These are phyloP conservation scores for Phialophora verrucosa DNA, from an alignment of 2,329 filamentous ascomycete species.

Conservation along the genomic window DNA sequence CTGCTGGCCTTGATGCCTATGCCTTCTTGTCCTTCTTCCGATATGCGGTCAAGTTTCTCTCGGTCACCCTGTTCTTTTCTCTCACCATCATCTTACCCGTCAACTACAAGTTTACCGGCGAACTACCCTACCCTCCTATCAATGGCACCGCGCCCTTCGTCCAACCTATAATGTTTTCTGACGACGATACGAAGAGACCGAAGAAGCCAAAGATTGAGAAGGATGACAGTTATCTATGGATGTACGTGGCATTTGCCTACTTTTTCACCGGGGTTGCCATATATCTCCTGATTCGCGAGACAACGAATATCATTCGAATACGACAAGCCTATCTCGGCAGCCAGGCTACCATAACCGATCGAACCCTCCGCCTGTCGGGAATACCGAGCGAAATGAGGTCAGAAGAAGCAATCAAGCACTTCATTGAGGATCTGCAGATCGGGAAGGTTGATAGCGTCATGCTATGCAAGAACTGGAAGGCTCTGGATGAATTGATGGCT, in stretches of 20 bases:
- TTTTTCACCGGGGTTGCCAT: slow-evolving; percentile 83
- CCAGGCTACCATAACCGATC: slow-evolving; percentile 93
- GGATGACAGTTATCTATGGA: slow-evolving; percentile 73
- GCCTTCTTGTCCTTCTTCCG: slow-evolving; percentile 97
- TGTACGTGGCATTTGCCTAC: slow-evolving; percentile 93
- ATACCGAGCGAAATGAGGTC: slow-evolving; percentile 80
- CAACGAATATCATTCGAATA: slow-evolving; percentile 80
- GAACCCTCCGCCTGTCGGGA: slow-evolving; percentile 88
- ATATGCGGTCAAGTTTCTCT: slow-evolving; percentile 85
- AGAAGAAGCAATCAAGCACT: slow-evolving; percentile 80
- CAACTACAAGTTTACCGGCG: slow-evolving; percentile 69
- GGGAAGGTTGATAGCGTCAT: slow-evolving; percentile 88
- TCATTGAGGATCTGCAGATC: slow-evolving; percentile 86
- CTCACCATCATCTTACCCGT: slow-evolving; percentile 82
- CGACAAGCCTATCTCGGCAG: slow-evolving; percentile 90
- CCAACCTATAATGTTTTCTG: slow-evolving; percentile 30
- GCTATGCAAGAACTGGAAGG: slow-evolving; percentile 83
- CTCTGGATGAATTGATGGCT: slow-evolving; percentile 75
- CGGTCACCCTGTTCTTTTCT: slow-evolving; percentile 80
- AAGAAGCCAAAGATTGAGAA: slow-evolving; percentile 43
- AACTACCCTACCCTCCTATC: slow-evolving; percentile 43
- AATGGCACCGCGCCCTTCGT: slow-evolving; percentile 32
- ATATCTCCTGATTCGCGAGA: slow-evolving; percentile 82
- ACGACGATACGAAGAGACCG: slow-evolving; percentile 42
- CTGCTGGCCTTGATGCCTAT: slow-evolving; percentile 91